Base-by-base conservation (phyloP, 306 rosid genomes). In the Citrullus colocynthis region DNA sequence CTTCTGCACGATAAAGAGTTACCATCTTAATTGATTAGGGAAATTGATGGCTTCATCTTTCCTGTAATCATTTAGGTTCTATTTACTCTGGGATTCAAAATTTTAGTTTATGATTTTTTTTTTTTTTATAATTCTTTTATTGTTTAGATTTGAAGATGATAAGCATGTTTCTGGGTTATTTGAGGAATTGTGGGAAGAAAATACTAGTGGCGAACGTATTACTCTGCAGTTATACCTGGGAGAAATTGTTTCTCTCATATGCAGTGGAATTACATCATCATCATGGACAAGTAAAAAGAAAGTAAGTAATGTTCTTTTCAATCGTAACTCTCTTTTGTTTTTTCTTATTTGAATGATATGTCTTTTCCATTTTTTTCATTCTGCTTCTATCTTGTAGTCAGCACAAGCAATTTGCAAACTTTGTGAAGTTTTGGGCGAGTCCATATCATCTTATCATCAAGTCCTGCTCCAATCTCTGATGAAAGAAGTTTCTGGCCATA, bases 111-210 rank as follows among this genome's bases (percentile, higher is more conserved):
- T 61, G 52, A 59, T 21, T 42, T 83, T 24, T 24, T 24, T 70
- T 18, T 42, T 82, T 24, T 24, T 24, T 0, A 24, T 24, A 24
- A 24, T 24, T 24, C 45, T 70, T 18, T 42, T 82, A 45, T 70
- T 59, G 34, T 81, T 83, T 86, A 95, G 98, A 71, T 95, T 95
- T 69, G 96, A 92, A 51, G 97, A 90, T 82, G 98, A 95, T 79
- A 89, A 91, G 81, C 61, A 57, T 82, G 88, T 95, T 81, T 92
- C 96, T 62, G 86, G 87, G 70, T 74, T 84, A 76, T 92, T 90
- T 82, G 97, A 95, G 88, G 98, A 92, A 85, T 85, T 95, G 81
- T 95, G 98, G 98, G 97, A 95, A 88, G 97, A 92, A 87, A 89
- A 86, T 86, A 89, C 97, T 45, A 95, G 98, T 80, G 91, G 97